A percentile compares a stretch with the other conserved stretches of the same genome.
Conservation (phyloP, 495 filamentous ascomycete genomes). For the Neurospora sp. region DNA sequence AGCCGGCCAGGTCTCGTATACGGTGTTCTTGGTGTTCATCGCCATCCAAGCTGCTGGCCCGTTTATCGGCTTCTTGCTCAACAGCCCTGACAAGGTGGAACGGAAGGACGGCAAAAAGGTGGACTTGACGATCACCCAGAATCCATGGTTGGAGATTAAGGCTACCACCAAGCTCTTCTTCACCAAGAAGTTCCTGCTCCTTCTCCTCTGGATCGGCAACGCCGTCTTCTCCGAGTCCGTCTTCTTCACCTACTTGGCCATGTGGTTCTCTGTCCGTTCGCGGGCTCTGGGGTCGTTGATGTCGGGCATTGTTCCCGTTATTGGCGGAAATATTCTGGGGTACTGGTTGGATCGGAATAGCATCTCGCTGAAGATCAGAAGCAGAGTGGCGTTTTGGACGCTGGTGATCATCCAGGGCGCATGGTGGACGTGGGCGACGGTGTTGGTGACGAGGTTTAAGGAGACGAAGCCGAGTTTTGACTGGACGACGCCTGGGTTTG, state of each 20-base stretch:
- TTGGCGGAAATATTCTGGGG: conserved; percentile 47
- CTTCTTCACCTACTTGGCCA: conserved; percentile 48
- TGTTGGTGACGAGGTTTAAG: conserved; percentile 44
- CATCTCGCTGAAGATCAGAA: conserved; percentile 38
- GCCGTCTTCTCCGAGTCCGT: conserved; percentile 52
- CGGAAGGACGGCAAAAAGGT: conserved; percentile 46
- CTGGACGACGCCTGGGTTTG: conserved; percentile 47
- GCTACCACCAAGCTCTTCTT: conserved; percentile 41
- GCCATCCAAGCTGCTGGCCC: conserved; percentile 49
- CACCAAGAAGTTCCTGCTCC: conserved; percentile 42
- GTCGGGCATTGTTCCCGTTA: conserved; percentile 48
- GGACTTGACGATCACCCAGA: conserved; percentile 36
- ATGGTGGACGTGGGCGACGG: conserved; percentile 53
- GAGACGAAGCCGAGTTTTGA: conserved; percentile 44
- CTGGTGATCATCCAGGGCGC: conserved; percentile 45
- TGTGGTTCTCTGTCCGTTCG: conserved; percentile 54
- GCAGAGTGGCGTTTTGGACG: conserved; percentile 27
- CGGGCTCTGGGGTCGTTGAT: conserved; percentile 54
- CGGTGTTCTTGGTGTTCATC: conserved; percentile 52
- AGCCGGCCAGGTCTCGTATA: conserved; percentile 51
- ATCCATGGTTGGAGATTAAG: conserved; percentile 41
- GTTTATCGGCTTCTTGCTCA: conserved; percentile 44
- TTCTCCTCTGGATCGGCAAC: conserved; percentile 52
- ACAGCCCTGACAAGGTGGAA: conserved; percentile 42
- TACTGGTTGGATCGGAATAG: conserved; percentile 42